Evolutionary conservation across 1,139 yeast species (phyloP).

Genomic region (Hansenula sp.): DNA sequence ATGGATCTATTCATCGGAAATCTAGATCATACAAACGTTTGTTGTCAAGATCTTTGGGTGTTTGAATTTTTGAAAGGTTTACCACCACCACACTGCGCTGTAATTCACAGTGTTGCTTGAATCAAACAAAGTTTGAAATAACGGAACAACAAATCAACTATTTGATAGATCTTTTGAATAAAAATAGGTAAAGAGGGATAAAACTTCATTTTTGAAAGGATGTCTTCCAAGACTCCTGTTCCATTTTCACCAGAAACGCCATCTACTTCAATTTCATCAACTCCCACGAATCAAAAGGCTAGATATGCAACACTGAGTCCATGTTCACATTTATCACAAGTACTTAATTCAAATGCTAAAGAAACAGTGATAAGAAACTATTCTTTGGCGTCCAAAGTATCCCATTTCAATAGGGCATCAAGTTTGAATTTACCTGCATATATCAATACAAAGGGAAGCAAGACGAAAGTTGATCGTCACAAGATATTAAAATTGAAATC

Average conservation of each 20-base stretch:
- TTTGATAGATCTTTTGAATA: neutral
- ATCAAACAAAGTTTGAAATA: neutral
- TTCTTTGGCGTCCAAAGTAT: constrained; percentile 50
- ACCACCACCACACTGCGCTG: neutral
- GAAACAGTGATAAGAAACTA: constrained; percentile 58
- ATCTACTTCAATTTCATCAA: neutral
- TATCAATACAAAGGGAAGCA: constrained; percentile 12
- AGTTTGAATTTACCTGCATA: constrained; percentile 21
- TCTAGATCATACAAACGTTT: neutral
- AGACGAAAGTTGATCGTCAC: constrained; percentile 32
- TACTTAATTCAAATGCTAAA: constrained; percentile 49
- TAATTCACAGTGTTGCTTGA: neutral
- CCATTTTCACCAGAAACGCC: constrained; percentile 3
- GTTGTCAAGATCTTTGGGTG: neutral
- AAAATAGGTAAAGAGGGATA: neutral
- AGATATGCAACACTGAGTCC: constrained; percentile 30
- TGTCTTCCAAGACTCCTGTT: constrained; percentile 3
- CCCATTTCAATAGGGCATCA: constrained; percentile 28
- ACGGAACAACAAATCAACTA: neutral
- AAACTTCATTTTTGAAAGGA: neutral
- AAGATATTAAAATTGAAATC: constrained; percentile 38
- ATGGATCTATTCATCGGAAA: neutral
- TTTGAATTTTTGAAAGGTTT: neutral
- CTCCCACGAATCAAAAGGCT: neutral
- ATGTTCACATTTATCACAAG: constrained; percentile 53